These are phyloP conservation scores for Talaromyces sp. DNA, from an alignment of 2,329 filamentous ascomycete species.

Conservation along the genomic window DNA sequence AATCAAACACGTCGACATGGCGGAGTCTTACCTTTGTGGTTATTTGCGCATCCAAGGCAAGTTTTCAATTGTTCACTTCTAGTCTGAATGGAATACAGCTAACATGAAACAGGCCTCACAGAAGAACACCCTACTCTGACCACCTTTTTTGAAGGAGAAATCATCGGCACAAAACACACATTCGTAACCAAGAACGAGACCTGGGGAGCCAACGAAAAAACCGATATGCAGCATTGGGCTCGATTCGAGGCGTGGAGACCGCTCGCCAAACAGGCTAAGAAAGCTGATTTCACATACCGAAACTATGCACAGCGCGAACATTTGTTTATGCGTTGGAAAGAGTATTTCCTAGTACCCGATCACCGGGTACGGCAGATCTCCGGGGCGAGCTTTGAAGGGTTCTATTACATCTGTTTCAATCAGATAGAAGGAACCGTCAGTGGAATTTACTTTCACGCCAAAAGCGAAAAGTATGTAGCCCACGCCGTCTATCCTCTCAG, in stretches of 20 bases:
- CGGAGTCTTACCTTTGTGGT: conserved; percentile 89
- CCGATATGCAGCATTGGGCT: conserved; percentile 88
- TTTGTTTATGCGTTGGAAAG: conserved; percentile 99
- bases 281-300: conserved; percentile 57
- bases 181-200: conserved; percentile 84
- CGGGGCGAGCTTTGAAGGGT: conserved; percentile 95
- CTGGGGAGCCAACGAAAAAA: conserved; percentile 90
- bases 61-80: neutral
- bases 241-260: conserved; percentile 85
- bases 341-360: conserved; percentile 94
- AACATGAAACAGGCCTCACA: conserved; percentile 65
- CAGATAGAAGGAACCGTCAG: conserved; percentile 80
- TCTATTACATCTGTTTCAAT: conserved; percentile 99
- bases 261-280: conserved; percentile 61
- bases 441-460: conserved; percentile 96
- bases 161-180: conserved; percentile 91
- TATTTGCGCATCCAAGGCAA: conserved; percentile 92
- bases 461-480: conserved; percentile 83
- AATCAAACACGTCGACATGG: conserved; percentile 93
- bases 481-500: neutral
- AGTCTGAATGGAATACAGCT: neutral
- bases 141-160: conserved; percentile 97
- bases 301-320: conserved; percentile 77
- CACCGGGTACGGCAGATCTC: conserved; percentile 87
- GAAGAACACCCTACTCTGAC: conserved; percentile 96